Conservation (phyloP, 2,329 filamentous ascomycete genomes). For the Cercospora berteroae region DNA sequence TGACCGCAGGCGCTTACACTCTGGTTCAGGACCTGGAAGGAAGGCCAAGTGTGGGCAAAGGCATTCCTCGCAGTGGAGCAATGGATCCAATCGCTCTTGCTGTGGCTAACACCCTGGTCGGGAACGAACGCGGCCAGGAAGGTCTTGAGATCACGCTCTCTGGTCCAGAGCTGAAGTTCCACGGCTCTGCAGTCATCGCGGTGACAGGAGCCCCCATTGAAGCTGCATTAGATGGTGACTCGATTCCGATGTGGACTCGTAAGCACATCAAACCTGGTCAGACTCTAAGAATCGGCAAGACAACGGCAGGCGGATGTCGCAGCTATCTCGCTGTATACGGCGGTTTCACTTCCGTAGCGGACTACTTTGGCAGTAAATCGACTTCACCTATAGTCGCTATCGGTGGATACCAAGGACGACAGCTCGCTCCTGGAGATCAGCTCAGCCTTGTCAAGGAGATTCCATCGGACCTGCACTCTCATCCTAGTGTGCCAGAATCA, state of each 20-base stretch:
- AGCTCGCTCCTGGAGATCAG: slow-evolving; percentile 55
- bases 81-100: slow-evolving; percentile 61
- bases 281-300: slow-evolving; percentile 56
- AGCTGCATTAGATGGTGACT: slow-evolving; percentile 50
- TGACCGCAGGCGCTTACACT: slow-evolving; percentile 58
- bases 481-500: slow-evolving; percentile 44
- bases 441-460: slow-evolving; percentile 46
- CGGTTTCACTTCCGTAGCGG: slow-evolving; percentile 53
- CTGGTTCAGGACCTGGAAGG: slow-evolving; percentile 60
- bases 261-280: slow-evolving; percentile 53
- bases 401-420: slow-evolving; percentile 60
- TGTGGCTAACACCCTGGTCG: slow-evolving; percentile 60
- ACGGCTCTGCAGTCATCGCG: slow-evolving; percentile 55
- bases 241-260: slow-evolving; percentile 56
- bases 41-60: slow-evolving; percentile 56
- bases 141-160: slow-evolving; percentile 60
- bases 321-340: slow-evolving; percentile 59
- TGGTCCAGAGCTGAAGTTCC: slow-evolving; percentile 59
- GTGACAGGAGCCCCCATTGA: slow-evolving; percentile 58
- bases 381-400: slow-evolving; percentile 58
- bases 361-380: slow-evolving; percentile 59
- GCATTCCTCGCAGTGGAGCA: slow-evolving; percentile 59
- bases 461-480: slow-evolving; percentile 35
- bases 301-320: slow-evolving; percentile 54
- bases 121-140: slow-evolving; percentile 54